A percentile compares a stretch with the other conserved stretches of the same genome.
Evolutionary conservation across 2,329 filamentous ascomycete genomes (phyloP).

Genomic region (Thelonectria rubi): DNA sequence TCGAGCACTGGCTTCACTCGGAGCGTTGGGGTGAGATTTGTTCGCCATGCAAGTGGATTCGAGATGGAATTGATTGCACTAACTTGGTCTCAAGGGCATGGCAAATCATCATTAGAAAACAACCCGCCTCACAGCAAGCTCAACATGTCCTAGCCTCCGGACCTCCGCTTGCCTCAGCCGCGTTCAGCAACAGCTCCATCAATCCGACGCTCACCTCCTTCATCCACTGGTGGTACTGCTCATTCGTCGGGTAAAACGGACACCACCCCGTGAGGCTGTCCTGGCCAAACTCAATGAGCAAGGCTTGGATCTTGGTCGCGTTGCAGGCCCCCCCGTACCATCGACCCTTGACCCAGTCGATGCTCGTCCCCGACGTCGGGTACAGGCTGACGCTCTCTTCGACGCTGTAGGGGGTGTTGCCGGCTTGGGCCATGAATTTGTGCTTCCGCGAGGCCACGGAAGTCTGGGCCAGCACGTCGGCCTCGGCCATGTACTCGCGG

Average conservation of each 20-base stretch:
- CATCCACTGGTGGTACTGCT: slow-evolving; percentile 55
- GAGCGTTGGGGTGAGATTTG: not conserved
- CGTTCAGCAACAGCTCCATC: slow-evolving; percentile 56
- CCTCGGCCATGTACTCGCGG: slow-evolving; percentile 55
- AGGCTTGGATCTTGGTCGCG: slow-evolving; percentile 51
- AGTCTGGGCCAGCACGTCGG: slow-evolving; percentile 48
- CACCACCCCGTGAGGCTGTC: slow-evolving; percentile 38
- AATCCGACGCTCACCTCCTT: slow-evolving; percentile 56
- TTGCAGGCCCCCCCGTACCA: slow-evolving; percentile 50
- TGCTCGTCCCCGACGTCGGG: slow-evolving; percentile 55
- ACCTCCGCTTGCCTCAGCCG: slow-evolving; percentile 32
- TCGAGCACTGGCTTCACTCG: too few species aligned
- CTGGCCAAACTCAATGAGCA: slow-evolving; percentile 59
- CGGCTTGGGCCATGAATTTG: slow-evolving; percentile 51
- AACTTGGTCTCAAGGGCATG: not conserved
- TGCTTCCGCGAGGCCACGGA: slow-evolving; percentile 48
- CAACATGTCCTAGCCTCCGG: slow-evolving; percentile 32
- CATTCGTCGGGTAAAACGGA: slow-evolving; percentile 57
- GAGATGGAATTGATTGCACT: not conserved
- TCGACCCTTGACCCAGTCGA: slow-evolving; percentile 58
- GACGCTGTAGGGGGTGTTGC: slow-evolving; percentile 49
- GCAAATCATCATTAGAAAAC: not conserved
- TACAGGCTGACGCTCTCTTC: slow-evolving; percentile 55
- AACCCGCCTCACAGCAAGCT: not conserved
- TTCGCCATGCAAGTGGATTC: not conserved